Percentiles rank a stretch among this genome's conserved stretches.
Evolutionary conservation across 805 yeast genomes (phyloP).

Genomic region (Starmera caribaea): DNA sequence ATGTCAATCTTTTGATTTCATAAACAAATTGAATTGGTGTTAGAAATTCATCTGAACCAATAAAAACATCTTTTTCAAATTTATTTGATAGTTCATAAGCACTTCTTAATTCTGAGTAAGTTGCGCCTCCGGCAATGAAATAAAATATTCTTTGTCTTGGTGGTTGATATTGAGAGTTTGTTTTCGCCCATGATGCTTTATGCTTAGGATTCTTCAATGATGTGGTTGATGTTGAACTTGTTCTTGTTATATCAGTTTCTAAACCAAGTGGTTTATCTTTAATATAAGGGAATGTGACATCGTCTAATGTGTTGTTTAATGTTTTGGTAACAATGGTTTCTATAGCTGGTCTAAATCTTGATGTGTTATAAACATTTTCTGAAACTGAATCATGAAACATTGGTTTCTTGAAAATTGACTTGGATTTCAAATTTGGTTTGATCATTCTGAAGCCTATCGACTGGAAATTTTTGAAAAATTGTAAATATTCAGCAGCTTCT

Average conservation of each 20-base stretch:
- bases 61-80: constrained; percentile 60
- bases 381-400: constrained; percentile 44
- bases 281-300: constrained; percentile 58
- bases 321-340: constrained; percentile 47
- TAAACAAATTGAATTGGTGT: constrained; percentile 37
- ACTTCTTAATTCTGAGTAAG: constrained; percentile 71
- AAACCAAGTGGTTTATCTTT: constrained; percentile 61
- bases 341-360: constrained; percentile 66
- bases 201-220: constrained; percentile 65
- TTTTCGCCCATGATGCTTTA: constrained; percentile 69
- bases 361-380: constrained; percentile 41
- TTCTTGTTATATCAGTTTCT: constrained; percentile 22
- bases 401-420: constrained; percentile 33
- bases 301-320: constrained; percentile 43
- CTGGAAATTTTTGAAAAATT: constrained; percentile 48
- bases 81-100: constrained; percentile 58
- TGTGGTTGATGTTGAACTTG: constrained; percentile 25
- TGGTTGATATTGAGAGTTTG: constrained; percentile 22
- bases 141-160: constrained; percentile 64
- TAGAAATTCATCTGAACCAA: constrained; percentile 73
- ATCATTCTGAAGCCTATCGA: constrained; percentile 49
- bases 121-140: constrained; percentile 83
- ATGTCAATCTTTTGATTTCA: constrained; percentile 26
- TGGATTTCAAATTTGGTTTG: constrained; percentile 29
- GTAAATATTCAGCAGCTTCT: constrained; percentile 34